phyloP scores from a whole-genome alignment of 2,329 filamentous ascomycete species.

The Aulographum hederae region DNA sequence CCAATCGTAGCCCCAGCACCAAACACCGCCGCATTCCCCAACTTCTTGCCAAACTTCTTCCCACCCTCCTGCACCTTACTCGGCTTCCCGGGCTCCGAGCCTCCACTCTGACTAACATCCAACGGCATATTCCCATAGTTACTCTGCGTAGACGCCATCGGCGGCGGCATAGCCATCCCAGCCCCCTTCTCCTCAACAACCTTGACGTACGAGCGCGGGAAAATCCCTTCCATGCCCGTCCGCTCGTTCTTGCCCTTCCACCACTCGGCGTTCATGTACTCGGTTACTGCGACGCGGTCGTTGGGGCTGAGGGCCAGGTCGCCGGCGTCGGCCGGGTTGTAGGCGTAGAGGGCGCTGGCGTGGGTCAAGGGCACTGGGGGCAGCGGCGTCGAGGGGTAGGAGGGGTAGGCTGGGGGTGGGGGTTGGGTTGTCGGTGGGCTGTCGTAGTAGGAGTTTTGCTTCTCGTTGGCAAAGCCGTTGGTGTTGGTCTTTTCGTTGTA shows the following conservation, averaged over 20 bases:
- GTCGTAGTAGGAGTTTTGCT: constrained; percentile 18
- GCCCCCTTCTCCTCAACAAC: constrained; percentile 43
- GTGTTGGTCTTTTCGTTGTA: constrained; percentile 18
- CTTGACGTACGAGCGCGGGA: constrained; percentile 77
- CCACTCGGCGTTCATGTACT: constrained; percentile 96
- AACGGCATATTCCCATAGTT: constrained; percentile 59
- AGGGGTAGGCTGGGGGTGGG: constrained; percentile 35
- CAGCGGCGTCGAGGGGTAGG: constrained; percentile 26
- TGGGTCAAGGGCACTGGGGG: constrained; percentile 45
- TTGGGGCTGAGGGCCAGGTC: constrained; percentile 68
- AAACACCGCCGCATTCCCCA: constrained; percentile 73
- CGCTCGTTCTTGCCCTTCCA: constrained; percentile 80
- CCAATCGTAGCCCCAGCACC: constrained; percentile 86
- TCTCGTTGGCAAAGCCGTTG: constrained; percentile 18
- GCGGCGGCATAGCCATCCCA: constrained; percentile 10
- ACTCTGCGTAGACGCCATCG: constrained; percentile 34
- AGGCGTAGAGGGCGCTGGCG: constrained; percentile 69
- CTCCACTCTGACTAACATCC: constrained; percentile 46
- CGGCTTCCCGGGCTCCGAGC: constrained; percentile 24
- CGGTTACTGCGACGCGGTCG: constrained; percentile 61
- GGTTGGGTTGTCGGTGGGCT: constrained; percentile 17
- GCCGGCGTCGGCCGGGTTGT: constrained; percentile 60
- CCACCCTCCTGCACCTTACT: constrained; percentile 56
- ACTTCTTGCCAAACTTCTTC: constrained; percentile 94
- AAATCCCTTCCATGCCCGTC: constrained; percentile 76